Conservation (phyloP, 345 rosid genomes). For the Brassica rapa region DNA sequence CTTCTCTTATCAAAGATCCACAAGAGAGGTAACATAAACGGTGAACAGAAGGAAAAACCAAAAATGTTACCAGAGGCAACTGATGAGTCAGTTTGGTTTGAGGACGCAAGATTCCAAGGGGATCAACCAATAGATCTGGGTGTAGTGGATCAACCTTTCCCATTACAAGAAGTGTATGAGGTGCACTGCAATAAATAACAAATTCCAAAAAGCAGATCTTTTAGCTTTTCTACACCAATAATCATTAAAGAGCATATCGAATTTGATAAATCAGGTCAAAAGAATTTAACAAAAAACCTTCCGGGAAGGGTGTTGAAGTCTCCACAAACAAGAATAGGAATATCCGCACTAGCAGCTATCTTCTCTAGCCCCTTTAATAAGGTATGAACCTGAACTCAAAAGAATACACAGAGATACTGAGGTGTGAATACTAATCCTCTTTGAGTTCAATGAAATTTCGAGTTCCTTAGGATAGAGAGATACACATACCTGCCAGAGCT, state of each 20-base stretch:
- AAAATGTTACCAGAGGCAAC: conserved; percentile 73
- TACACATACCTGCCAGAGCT: conserved; percentile 88
- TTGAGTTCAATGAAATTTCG: neutral
- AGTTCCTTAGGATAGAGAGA: neutral
- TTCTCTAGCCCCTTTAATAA: conserved; percentile 95
- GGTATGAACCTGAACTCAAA: conserved; percentile 71
- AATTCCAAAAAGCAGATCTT: conserved; percentile 13
- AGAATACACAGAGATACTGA: neutral
- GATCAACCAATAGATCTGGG: conserved; percentile 82
- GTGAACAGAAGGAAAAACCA: conserved; percentile 3
- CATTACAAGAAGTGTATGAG: conserved; percentile 93
- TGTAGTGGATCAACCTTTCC: conserved; percentile 85
- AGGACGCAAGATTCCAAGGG: conserved; percentile 87
- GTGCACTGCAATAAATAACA: conserved; percentile 65
- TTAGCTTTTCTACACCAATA: neutral
- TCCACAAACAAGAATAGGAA: conserved; percentile 99
- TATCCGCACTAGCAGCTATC: conserved; percentile 94
- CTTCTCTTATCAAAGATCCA: conserved; percentile 10
- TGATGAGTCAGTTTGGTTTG: conserved; percentile 86
- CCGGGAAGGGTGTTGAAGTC: conserved; percentile 84
- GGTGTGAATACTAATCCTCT: neutral
- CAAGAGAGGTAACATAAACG: neutral
- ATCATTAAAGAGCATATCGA: neutral
- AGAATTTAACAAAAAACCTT: neutral
- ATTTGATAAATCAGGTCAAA: conserved; percentile 23